phyloP scores from a whole-genome alignment of 2,329 filamentous ascomycete species.

The Karstenula rhodostoma region DNA sequence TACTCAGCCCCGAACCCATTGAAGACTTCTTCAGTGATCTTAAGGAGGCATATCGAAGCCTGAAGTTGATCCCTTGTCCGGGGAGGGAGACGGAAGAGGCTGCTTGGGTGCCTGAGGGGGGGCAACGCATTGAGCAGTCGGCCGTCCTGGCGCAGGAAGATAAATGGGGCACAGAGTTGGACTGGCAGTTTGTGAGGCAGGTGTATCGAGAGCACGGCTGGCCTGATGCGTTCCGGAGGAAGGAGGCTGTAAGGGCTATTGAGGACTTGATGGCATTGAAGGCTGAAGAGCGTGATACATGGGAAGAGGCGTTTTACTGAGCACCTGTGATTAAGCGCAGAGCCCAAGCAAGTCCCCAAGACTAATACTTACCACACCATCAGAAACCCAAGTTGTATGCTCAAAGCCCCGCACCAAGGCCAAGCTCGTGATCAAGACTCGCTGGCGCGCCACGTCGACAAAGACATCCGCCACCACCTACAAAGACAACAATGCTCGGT shows the following conservation, averaged over 20 bases:
- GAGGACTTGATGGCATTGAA: not conserved
- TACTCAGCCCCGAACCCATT: not conserved
- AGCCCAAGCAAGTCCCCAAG: no score
- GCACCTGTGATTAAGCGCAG: not conserved
- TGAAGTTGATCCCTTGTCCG: not conserved
- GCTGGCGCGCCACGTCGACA: not conserved
- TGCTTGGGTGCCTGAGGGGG: not conserved
- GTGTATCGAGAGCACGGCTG: slow-evolving; percentile 2
- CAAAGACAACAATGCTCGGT: not conserved
- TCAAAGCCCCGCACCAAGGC: not conserved
- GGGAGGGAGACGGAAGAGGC: not conserved
- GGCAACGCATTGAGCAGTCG: not conserved
- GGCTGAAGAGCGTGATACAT: not conserved
- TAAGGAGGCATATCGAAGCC: not conserved
- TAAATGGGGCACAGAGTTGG: slow-evolving; percentile 1
- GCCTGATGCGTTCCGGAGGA: not conserved
- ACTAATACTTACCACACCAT: no score
- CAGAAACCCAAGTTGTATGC: no score
- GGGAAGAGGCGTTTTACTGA: not conserved
- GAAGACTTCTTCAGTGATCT: not conserved
- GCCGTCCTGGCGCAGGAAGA: not conserved
- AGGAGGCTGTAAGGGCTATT: not conserved
- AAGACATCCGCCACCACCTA: not conserved
- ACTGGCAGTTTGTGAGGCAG: slow-evolving; percentile 7
- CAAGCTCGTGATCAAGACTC: no score